Evolutionary conservation across 2,329 filamentous ascomycete species (phyloP).

Genomic region (Venturia oleaginea): DNA sequence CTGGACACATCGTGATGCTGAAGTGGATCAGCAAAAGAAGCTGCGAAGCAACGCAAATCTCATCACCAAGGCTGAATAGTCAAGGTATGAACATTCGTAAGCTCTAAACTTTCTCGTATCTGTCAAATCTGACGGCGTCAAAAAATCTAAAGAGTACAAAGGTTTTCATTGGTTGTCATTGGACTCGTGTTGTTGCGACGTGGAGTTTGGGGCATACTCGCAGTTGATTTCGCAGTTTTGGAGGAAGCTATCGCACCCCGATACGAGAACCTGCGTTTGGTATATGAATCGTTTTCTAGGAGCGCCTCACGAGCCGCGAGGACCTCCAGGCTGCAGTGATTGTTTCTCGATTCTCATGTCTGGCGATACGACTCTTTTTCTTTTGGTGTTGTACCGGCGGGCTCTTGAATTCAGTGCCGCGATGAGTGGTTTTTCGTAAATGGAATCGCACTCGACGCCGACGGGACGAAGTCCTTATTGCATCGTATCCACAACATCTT

Average conservation of each 20-base stretch:
- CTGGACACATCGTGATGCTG: background rate
- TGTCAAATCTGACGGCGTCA: background rate
- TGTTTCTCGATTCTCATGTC: background rate
- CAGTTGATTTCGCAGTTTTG: background rate
- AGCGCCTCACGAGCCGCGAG: background rate
- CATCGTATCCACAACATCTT: no score
- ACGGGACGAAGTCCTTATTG: no score
- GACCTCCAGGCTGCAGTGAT: background rate
- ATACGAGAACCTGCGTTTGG: background rate
- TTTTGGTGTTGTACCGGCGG: no score
- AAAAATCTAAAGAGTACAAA: background rate
- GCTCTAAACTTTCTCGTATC: background rate
- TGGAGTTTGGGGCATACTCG: background rate
- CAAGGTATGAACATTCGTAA: background rate
- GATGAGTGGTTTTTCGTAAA: no score
- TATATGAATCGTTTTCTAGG: background rate
- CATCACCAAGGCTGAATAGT: background rate
- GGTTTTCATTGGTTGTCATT: background rate
- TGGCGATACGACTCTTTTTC: no score
- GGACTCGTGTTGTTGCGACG: constrained; percentile 18
- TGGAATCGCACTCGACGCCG: no score
- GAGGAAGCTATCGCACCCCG: background rate
- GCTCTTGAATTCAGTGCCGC: no score
- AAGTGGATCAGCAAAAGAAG: background rate
- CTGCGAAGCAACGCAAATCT: background rate